phyloP scores from a whole-genome alignment of 352 stramenopile genomes.

The Globisporangium canariense region DNA sequence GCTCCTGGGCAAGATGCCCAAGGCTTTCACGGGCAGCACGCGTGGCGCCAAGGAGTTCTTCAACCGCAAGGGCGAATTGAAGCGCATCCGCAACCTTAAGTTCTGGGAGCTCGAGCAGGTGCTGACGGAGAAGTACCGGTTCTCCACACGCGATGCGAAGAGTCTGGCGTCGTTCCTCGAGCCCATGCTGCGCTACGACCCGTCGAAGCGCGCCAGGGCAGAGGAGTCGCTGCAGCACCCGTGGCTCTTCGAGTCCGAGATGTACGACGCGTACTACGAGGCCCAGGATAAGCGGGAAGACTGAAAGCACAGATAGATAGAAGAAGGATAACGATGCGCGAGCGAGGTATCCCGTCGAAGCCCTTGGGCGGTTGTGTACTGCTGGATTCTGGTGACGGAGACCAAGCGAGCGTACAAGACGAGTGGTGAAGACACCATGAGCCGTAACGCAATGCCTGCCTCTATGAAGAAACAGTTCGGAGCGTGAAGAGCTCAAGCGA shows the following conservation, averaged over 20 bases:
- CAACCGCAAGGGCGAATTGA: constrained; percentile 95
- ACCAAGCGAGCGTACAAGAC: not conserved
- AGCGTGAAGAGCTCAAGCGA: not conserved
- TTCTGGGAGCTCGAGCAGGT: constrained; percentile 97
- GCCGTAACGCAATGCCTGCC: not conserved
- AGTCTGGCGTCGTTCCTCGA: constrained; percentile 93
- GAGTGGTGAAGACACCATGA: not conserved
- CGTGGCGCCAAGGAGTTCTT: constrained; percentile 96
- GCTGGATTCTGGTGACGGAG: not conserved
- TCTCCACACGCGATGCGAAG: constrained; percentile 81
- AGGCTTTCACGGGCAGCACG: constrained; percentile 74
- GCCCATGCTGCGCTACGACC: constrained; percentile 91
- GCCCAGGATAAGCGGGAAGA: constrained; percentile 16
- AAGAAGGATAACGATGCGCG: not conserved
- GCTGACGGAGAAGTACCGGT: constrained; percentile 96
- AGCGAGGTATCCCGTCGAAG: not conserved
- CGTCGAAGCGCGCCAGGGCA: constrained; percentile 88
- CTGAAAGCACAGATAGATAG: constrained; percentile 1
- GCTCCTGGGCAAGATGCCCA: constrained; percentile 96
- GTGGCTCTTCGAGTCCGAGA: constrained; percentile 75
- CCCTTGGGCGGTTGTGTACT: not conserved
- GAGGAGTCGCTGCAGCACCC: constrained; percentile 92
- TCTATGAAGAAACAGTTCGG: not conserved
- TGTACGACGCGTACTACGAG: constrained; percentile 15
- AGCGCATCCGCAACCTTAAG: constrained; percentile 97